Evolutionary conservation across 192 early-diverging fungal genomes (phyloP), one percentile per base, ranked within the genome.

Genomic region (Rhizoclosmatium globosum): DNA sequence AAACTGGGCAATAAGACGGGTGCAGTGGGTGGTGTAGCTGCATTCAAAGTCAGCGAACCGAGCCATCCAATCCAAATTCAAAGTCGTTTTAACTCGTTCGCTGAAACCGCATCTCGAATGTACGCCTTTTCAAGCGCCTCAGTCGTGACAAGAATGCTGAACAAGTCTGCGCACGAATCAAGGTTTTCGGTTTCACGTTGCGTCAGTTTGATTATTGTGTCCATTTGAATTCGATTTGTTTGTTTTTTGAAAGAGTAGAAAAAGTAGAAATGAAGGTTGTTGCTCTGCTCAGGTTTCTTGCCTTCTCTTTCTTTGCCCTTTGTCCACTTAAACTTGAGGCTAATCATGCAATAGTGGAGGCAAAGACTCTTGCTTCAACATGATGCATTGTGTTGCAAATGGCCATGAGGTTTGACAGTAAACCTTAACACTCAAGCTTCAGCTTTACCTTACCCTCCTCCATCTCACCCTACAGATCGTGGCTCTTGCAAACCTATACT

Each of bases 331-430:
- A 2, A 72, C 7, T 38, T 44, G 23, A 21, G 13, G 15, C 43
- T 21, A 2, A 21, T 6, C 71, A 31, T 64, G 19, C 45, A 72
- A 59, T 58, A 97, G 97, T 80, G 96, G 97, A 46, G 98, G 98
- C 62, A 99, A 99, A 83, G 98, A 99, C 86, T 96, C 94, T 74
- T 94, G 92, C 74, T 97, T 93, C 85, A 97, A 96, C 79, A 90
- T 97, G 91, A 90, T 98, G 90, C 94, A 99, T 84, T 96, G 96
- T 85, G 91, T 94, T 3, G 93, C 94, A 50, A 87, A 96, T 80
- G 96, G 96, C 2, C 98, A 99, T 82, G 90, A 95, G 39, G 57
- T 68, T 19, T 7, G 53, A 9, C 9, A 56, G 53, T 9, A 56
- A 31, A 31, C 31, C 31, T 31, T 31, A 31, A 31, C 31, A 31